Base-by-base conservation (phyloP, 2,329 filamentous ascomycete species). In the Annulohypoxylon truncatum region DNA sequence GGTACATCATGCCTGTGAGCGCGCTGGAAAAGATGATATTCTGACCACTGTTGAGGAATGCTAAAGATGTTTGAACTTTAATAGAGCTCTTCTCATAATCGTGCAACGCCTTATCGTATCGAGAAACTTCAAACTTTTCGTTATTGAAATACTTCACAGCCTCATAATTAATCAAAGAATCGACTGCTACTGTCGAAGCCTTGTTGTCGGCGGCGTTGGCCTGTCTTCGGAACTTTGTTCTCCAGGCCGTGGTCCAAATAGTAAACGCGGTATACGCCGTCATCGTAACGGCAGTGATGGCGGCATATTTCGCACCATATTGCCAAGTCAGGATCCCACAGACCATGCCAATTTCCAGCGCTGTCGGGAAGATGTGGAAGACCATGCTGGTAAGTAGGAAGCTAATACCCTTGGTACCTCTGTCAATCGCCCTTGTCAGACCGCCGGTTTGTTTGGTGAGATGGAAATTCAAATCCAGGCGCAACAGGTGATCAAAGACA, bases 91-190 rank as follows among this genome's bases (percentile, higher is more conserved):
- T 91, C 78, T 99, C 93, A 78, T 99, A 99, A 64, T 90, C 87
- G 70, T 90, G 86, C 22, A 99, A 83, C 0, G 96, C 94, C 73
- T 90, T 88, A 79, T 98, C 94, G 78, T 99, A 99, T 42, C 96
- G 89, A 29, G 87, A 86, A 44, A 97, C 93, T 81, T 99, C 96
- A 71, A 94, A 98, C 71, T 92, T 93, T 77, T 99, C 96, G 75
- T 99, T 99, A 83, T 99, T 99, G 82, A 98, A 99, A 82, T 98
- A 97, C 81, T 99, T 99, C 76, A 99, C 96, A 12, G 96, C 95
- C 80, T 99, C 96, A 76, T 97, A 99, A 82, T 99, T 99, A 83
- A 99, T 97, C 53, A 99, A 83, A 0, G 94, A 97, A 80, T 99
- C 96, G 1, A 98, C 94, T 0, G 95, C 95, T 6, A 98, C 93